Base-by-base conservation (phyloP, 805 yeast genomes). In the Kodamaea hsintzibuensis region DNA sequence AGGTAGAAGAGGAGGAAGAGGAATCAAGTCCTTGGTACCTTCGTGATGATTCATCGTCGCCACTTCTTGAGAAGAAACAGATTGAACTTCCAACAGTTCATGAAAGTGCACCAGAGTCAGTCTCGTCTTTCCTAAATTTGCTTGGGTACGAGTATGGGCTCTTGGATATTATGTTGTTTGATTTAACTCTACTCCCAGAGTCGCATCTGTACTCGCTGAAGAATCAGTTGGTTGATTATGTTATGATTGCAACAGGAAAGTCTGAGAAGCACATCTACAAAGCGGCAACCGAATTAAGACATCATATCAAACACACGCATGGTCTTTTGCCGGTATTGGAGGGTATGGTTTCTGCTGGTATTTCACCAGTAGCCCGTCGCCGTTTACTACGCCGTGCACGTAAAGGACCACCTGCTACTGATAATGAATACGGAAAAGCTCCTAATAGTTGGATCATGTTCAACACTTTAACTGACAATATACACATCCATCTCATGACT, bases 361-460 rank as follows among this genome's bases (percentile, higher is more conserved):
- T 79, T 22, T 72, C 67, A 7, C 73, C 78, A 1, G 69, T 67
- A 0, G 66, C 66, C 22, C 68, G 76, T 46, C 63, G 80, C 45
- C 63, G 79, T 42, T 63, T 74, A 61, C 58, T 83, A 19, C 77
- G 82, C 46, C 74, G 83, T 57, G 84, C 86, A 39, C 73, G 82
- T 52, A 82, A 82, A 61, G 79, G 80, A 13, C 76, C 78, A 5
- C 74, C 79, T 50, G 78, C 84, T 0, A 76, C 78, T 1, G 82
- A 82, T 59, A 80, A 80, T 54, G 83, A 80, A 52, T 85, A 81
- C 61, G 88, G 89, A 13, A 70, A 73, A 10, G 60, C 75, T 5
- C 76, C 84, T 3, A 91, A 90, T 60, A 81, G 89, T 22, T 92
- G 98, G 98, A 83, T 89, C 18, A 83, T 89, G 81, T 74, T 91